phyloP scores from a whole-genome alignment of 495 filamentous ascomycete genomes.

The Mycothermus thermophilus region DNA sequence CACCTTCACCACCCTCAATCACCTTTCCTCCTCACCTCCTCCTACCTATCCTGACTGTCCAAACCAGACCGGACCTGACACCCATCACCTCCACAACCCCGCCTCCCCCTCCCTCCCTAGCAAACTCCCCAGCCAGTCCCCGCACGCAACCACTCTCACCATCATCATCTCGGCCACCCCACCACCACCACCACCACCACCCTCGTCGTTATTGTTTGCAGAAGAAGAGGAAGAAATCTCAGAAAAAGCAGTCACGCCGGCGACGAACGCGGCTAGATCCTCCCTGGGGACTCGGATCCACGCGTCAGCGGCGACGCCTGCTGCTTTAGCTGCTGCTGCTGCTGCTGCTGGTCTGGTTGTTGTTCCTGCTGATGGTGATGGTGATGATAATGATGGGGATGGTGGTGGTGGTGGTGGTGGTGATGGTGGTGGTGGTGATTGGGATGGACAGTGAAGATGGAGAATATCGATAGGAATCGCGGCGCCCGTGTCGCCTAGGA shows the following conservation, averaged over 20 bases:
- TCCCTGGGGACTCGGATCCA: slow-evolving; percentile 66
- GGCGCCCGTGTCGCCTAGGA: slow-evolving; percentile 60
- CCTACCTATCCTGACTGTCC: background rate
- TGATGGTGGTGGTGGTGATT: background rate
- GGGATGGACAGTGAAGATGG: slow-evolving; percentile 32
- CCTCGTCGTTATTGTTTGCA: slow-evolving; percentile 4
- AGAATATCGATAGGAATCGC: slow-evolving; percentile 71
- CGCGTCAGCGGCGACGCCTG: slow-evolving; percentile 8
- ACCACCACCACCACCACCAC: slow-evolving; percentile 10
- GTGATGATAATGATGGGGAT: slow-evolving; percentile 77
- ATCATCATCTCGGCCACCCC: slow-evolving; percentile 19
- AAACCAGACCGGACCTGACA: background rate
- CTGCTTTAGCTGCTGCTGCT: no score
- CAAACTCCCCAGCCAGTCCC: slow-evolving; percentile 33
- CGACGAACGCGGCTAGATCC: slow-evolving; percentile 44
- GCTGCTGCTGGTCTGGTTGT: no score
- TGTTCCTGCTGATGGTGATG: no score
- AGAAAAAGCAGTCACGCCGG: slow-evolving; percentile 52
- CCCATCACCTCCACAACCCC: slow-evolving; percentile 23
- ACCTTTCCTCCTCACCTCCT: background rate
- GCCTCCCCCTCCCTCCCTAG: slow-evolving; percentile 25
- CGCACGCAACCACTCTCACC: slow-evolving; percentile 26
- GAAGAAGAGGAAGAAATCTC: no score
- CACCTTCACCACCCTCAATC: background rate
- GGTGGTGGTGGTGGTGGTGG: slow-evolving; percentile 29